Conservation (phyloP, 345 rosid genomes). For the Cardiospermum halicacabum region DNA sequence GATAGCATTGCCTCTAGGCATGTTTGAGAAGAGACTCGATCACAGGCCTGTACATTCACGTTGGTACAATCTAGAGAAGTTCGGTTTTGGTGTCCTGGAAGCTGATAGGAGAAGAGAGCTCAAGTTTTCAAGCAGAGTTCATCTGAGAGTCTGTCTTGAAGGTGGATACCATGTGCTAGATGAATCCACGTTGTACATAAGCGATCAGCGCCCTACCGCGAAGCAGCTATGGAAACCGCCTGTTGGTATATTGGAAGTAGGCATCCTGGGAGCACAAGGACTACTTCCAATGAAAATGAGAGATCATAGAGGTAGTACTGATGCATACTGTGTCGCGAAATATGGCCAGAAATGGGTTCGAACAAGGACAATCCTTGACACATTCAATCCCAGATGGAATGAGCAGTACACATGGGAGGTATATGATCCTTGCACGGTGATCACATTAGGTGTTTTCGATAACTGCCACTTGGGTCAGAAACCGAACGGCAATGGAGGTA, state of each 20-base stretch:
- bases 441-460: constrained; percentile 73
- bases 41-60: constrained; percentile 78
- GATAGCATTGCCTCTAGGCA: constrained; percentile 44
- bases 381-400: constrained; percentile 61
- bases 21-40: constrained; percentile 75
- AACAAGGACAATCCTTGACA: constrained; percentile 58
- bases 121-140: constrained; percentile 75
- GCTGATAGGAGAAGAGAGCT: constrained; percentile 76
- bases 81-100: constrained; percentile 65
- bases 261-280: constrained; percentile 62
- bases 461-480: constrained; percentile 57
- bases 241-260: constrained; percentile 69
- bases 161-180: constrained; percentile 96
- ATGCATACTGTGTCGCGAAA: constrained; percentile 77
- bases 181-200: constrained; percentile 80
- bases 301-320: constrained; percentile 59
- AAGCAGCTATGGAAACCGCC: constrained; percentile 86
- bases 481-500: constrained; percentile 14
- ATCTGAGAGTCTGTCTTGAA: constrained; percentile 75
- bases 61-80: constrained; percentile 86
- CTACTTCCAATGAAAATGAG: constrained; percentile 81
- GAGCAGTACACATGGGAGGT: constrained; percentile 95
- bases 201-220: constrained; percentile 85
- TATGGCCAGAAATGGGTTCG: constrained; percentile 91
- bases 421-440: constrained; percentile 81